phyloP scores from a whole-genome alignment of 768 basidiomycete genomes.

The Amanita subjunquillea region DNA sequence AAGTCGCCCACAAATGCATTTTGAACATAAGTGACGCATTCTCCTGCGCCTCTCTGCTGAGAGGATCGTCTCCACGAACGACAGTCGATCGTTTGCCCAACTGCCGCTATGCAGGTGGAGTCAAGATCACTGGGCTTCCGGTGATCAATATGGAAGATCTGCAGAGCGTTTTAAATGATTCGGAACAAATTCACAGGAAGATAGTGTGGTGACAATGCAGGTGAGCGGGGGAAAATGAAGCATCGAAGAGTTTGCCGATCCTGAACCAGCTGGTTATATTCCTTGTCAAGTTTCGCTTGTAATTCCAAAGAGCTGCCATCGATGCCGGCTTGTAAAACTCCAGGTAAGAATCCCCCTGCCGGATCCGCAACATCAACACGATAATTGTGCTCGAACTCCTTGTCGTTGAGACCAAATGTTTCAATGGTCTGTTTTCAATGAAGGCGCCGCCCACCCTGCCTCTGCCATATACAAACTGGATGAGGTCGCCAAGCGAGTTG shows the following conservation, averaged over 20 bases:
- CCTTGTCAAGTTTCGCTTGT: conserved; percentile 74
- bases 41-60: conserved; percentile 69
- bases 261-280: conserved; percentile 42
- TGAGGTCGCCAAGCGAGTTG: conserved; percentile 91
- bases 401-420: conserved; percentile 72
- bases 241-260: conserved; percentile 71
- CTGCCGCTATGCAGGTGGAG: conserved; percentile 70
- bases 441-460: conserved; percentile 98
- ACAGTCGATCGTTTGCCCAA: conserved; percentile 72
- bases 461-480: conserved; percentile 96
- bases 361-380: conserved; percentile 92
- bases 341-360: conserved; percentile 66
- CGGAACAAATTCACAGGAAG: conserved; percentile 94
- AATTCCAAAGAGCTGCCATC: conserved; percentile 78
- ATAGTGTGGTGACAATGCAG: conserved; percentile 66
- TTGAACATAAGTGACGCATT: conserved; percentile 60
- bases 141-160: conserved; percentile 95
- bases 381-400: conserved; percentile 83
- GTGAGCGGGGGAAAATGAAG: conserved; percentile 75
- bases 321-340: conserved; percentile 78
- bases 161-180: conserved; percentile 89
- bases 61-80: conserved; percentile 74
- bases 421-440: conserved; percentile 95
- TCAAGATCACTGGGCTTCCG: conserved; percentile 90
- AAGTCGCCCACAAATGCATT: too few species aligned